phyloP scores from a whole-genome alignment of 106 monocot genomes.

The Dioscorea alata region DNA sequence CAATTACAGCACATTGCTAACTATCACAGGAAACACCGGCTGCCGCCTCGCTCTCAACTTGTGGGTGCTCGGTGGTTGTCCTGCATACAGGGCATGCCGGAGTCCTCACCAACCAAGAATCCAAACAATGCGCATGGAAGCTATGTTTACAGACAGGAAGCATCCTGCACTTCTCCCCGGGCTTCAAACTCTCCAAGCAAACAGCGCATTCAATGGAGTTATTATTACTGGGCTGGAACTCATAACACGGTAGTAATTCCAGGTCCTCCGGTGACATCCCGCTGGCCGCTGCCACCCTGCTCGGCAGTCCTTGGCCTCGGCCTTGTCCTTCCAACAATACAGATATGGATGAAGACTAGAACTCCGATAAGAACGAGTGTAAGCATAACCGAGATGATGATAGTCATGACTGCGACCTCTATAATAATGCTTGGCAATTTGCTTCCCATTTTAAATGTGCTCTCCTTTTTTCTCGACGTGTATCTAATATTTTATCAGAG shows the following conservation, averaged over 20 bases:
- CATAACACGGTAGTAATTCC: conserved; percentile 39
- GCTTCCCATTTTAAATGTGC: conserved; percentile 1
- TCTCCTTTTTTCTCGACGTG: neutral
- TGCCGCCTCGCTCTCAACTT: no score
- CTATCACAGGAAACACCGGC: no score
- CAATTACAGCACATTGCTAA: no score
- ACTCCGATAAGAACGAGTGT: conserved; percentile 23
- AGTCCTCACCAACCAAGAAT: conserved; percentile 41
- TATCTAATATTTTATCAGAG: no score
- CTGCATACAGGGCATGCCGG: conserved; percentile 51
- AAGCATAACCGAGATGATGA: conserved; percentile 17
- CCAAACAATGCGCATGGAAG: conserved; percentile 51
- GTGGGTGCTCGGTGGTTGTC: conserved; percentile 1
- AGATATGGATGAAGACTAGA: conserved; percentile 30
- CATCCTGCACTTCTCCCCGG: conserved; percentile 41
- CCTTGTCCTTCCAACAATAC: conserved; percentile 24
- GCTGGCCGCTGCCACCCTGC: neutral
- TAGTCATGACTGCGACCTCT: conserved; percentile 25
- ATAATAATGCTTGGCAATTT: conserved; percentile 12
- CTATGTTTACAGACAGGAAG: conserved; percentile 53
- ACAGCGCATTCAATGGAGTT: conserved; percentile 27
- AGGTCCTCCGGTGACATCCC: conserved; percentile 49
- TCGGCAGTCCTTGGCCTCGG: conserved; percentile 2
- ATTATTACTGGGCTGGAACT: conserved; percentile 5
- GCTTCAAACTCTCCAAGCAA: conserved; percentile 47